A percentile compares a stretch with the other conserved stretches of the same genome.
These are phyloP conservation scores for Podospora appendiculata DNA, from an alignment of 495 filamentous ascomycete genomes.

Conservation along the genomic window DNA sequence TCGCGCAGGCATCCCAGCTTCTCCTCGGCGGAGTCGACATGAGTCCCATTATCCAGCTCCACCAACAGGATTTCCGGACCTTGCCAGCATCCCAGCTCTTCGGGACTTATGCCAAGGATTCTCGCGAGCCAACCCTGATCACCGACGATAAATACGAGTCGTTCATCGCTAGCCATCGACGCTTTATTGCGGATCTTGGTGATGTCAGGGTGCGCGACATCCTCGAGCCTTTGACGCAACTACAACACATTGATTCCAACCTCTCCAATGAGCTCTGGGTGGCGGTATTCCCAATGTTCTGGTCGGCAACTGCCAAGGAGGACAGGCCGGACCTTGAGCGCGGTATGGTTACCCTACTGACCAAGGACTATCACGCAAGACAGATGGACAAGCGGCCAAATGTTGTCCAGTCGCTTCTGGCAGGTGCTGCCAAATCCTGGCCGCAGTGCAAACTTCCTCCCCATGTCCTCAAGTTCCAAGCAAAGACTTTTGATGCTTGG, in stretches of 20 bases:
- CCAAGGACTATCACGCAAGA: conserved; percentile 89
- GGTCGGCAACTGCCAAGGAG: conserved; percentile 79
- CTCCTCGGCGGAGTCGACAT: conserved; percentile 86
- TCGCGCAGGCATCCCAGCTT: conserved; percentile 86
- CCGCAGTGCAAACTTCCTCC: conserved; percentile 88
- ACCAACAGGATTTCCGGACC: conserved; percentile 74
- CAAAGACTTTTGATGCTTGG: conserved; percentile 89
- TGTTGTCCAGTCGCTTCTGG: conserved; percentile 82
- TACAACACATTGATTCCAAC: conserved; percentile 80
- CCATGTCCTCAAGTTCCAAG: conserved; percentile 89
- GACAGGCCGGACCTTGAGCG: conserved; percentile 88
- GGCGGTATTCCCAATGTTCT: conserved; percentile 81
- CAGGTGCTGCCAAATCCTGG: conserved; percentile 70
- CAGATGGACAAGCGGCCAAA: conserved; percentile 93
- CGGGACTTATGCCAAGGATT: conserved; percentile 61
- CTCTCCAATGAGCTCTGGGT: conserved; percentile 87
- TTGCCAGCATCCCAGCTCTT: conserved; percentile 64
- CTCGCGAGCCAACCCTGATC: conserved; percentile 62
- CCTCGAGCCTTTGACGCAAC: conserved; percentile 83
- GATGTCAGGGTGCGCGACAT: conserved; percentile 82
- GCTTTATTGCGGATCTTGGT: conserved; percentile 74
- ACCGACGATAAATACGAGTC: conserved; percentile 73
- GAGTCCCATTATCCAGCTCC: conserved; percentile 64
- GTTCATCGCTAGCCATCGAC: conserved; percentile 66
- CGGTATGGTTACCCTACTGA: conserved; percentile 75